phyloP scores from a whole-genome alignment of 805 yeast genomes.

The Yamadazyma sp. region DNA sequence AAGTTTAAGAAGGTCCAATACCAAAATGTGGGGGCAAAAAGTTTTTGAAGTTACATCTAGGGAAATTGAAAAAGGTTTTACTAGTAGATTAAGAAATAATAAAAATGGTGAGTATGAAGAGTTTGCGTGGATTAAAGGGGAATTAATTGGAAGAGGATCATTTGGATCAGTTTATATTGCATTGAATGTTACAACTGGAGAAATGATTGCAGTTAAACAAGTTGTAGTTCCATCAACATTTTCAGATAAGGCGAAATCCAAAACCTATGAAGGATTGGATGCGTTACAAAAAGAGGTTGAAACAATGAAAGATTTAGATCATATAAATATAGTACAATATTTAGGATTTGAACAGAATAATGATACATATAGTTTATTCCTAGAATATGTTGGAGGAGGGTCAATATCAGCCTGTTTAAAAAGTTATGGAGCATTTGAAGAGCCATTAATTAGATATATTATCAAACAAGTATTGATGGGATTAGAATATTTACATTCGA shows the following conservation, averaged over 20 bases:
- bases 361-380: slow-evolving; percentile 75
- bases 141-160: slow-evolving; percentile 92
- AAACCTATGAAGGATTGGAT: slow-evolving; percentile 62
- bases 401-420: slow-evolving; percentile 85
- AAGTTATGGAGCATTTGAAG: slow-evolving; percentile 82
- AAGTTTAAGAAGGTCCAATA: slow-evolving; percentile 63
- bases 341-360: slow-evolving; percentile 83
- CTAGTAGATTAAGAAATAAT: slow-evolving; percentile 61
- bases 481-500: slow-evolving; percentile 78
- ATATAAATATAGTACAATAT: slow-evolving; percentile 91
- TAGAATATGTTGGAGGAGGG: slow-evolving; percentile 98
- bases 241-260: slow-evolving; percentile 22
- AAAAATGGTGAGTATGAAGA: slow-evolving; percentile 68
- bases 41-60: slow-evolving; percentile 86
- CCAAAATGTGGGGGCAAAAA: slow-evolving; percentile 97
- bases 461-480: slow-evolving; percentile 83
- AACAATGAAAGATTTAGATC: slow-evolving; percentile 91
- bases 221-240: slow-evolving; percentile 57
- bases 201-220: slow-evolving; percentile 98
- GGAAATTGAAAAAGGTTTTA: slow-evolving; percentile 58
- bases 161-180: slow-evolving; percentile 93
- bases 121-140: slow-evolving; percentile 98
- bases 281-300: slow-evolving; percentile 89
- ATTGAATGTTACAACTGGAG: slow-evolving; percentile 93
- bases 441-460: slow-evolving; percentile 64